These are phyloP conservation scores for Lolium rigidum DNA, from an alignment of 176 grass and related monocot genomes.

Conservation along the genomic window DNA sequence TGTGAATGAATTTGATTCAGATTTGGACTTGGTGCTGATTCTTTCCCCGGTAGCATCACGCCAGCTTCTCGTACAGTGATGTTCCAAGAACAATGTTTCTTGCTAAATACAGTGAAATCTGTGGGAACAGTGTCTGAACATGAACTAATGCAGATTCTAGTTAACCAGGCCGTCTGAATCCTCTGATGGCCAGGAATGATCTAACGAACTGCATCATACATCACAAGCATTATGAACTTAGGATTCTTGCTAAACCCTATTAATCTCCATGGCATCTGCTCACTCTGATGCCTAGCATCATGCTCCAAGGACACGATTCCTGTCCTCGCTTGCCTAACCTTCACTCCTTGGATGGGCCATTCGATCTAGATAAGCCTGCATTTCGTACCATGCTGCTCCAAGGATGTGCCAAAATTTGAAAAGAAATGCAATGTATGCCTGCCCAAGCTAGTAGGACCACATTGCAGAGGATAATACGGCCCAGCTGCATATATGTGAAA, in stretches of 20 bases:
- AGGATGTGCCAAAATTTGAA: conserved; percentile 8
- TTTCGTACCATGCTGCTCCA: conserved; percentile 7
- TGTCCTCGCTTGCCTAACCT: conserved; percentile 26
- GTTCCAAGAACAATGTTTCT: background rate
- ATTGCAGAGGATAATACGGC: background rate
- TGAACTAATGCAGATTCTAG: background rate
- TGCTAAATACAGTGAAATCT: background rate
- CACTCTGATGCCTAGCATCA: background rate
- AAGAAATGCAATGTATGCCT: conserved; percentile 7
- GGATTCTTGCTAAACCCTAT: conserved; percentile 13
- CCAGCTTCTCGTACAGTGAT: background rate
- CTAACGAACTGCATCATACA: background rate
- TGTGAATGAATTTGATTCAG: conserved; percentile 31
- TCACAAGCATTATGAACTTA: conserved; percentile 17
- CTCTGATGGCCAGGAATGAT: background rate
- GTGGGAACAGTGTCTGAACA: background rate
- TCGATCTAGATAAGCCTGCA: conserved; percentile 19
- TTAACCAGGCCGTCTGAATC: background rate
- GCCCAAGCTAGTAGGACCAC: conserved; percentile 28
- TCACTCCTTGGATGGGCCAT: background rate
- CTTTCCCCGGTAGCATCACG: conserved; percentile 25
- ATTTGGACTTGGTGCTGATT: background rate
- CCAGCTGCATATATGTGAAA: background rate
- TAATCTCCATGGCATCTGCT: background rate
- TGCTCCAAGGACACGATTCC: background rate